Conservation (phyloP, 2,329 filamentous ascomycete species). For the Mycogone perniciosa region DNA sequence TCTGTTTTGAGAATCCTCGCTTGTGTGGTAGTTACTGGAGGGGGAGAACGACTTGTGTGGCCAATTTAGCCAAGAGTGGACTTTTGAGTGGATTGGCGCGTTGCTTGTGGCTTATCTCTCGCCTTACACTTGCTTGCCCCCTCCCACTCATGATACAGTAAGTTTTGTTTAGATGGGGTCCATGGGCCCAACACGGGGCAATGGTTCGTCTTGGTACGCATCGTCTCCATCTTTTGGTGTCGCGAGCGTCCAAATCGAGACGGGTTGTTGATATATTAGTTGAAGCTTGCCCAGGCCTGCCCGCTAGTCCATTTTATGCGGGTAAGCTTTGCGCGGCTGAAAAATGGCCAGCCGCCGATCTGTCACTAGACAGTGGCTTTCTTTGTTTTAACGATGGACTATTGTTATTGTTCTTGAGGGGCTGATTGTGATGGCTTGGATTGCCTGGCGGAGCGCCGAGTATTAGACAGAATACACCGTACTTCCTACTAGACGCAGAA, state of each 20-base stretch:
- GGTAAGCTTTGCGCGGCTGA: constrained; percentile 9
- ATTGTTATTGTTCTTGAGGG: no score
- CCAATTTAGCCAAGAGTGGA: not conserved
- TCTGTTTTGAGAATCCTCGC: constrained; percentile 2
- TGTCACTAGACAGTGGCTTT: constrained; percentile 2
- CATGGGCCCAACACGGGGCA: not conserved
- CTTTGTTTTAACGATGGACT: not conserved
- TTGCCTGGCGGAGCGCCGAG: no score
- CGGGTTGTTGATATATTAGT: not conserved
- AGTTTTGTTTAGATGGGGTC: constrained; percentile 2
- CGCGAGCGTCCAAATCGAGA: not conserved
- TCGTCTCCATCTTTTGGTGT: not conserved
- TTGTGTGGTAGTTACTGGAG: not conserved
- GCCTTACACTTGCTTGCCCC: not conserved
- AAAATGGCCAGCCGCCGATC: constrained; percentile 7
- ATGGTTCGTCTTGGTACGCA: not conserved
- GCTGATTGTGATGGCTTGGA: no score
- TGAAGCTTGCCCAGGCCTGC: not conserved
- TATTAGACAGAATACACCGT: no score
- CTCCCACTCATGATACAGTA: not conserved
- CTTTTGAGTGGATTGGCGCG: constrained; percentile 4
- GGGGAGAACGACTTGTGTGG: no score
- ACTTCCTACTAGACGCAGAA: no score
- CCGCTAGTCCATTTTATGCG: not conserved
- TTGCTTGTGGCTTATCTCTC: constrained; percentile 10